Evolutionary conservation across 1,284 basidiomycete species (phyloP), one percentile per base, ranked within the genome.

Genomic region (Volvariella volvacea): DNA sequence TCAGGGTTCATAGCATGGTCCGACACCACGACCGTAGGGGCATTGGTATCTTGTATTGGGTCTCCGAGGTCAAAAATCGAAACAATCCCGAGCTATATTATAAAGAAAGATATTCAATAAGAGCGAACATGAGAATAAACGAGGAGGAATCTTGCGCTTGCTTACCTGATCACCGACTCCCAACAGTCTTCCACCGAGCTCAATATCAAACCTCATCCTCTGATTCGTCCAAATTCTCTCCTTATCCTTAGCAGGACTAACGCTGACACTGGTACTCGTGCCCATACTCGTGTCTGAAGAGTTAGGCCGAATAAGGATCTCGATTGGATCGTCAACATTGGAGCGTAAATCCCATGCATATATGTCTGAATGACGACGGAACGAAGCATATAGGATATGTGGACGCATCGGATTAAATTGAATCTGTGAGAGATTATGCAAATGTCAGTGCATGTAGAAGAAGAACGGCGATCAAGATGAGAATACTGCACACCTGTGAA

Each of bases 281-380:
- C 12, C 6, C 12, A 28, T 28, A 6, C 25, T 28, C 25, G 12
- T 28, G 25, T 28, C 25, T 28, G 25, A 12, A 12, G 12, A 6
- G 12, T 6, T 28, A 42, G 41, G 22, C 15, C 25, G 28, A 17
- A 37, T 48, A 43, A 56, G 73, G 15, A 69, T 61, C 17, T 64
- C 66, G 2, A 78, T 42, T 0, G 82, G 78, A 0, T 50, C 47
- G 16, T 71, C 68, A 1, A 77, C 66, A 51, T 85, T 74, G 0
- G 81, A 71, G 2, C 92, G 74, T 6, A 92, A 58, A 59, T 95
- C 92, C 82, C 85, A 95, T 41, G 76, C 73, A 54, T 83, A 83
- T 21, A 94, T 73, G 0, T 56, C 57, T 9, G 69, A 67, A n/a
- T 74, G 73, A 9, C 85, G 71, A 4, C 92, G 74, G 49, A 88